Base-by-base conservation (phyloP, 805 yeast species). In the Candida germanica region DNA sequence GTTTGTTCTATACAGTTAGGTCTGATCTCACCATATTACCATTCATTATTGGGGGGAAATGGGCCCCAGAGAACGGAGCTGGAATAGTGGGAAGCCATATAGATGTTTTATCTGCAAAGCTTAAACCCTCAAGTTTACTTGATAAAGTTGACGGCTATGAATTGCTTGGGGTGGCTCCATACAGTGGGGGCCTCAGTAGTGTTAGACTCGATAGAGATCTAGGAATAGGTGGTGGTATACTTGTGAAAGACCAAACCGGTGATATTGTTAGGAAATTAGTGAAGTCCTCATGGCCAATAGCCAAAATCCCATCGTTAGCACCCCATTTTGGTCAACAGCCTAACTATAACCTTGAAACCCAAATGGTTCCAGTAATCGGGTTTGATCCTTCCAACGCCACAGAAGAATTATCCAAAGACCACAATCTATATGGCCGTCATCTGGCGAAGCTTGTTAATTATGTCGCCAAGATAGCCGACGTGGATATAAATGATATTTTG, bases 191-290 rank as follows among this genome's bases (percentile, higher is more conserved):
- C 2, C 58, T 83, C 46, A 64, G 69, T 20, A 69, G 69, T 15
- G 59, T 76, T 27, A 83, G 94, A 88, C 78, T 85, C 72, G 95
- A 87, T 58, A 75, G 95, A 56, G 96, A 87, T 56, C 71, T 87
- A 41, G 93, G 94, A 30, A 58, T 87, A 43, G 95, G 88, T 33
- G 96, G 96, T 30, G 70, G 87, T 40, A 73, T 87, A 16, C 64
- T 84, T 35, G 75, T 77, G 35, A 15, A 20, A 4, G 73, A 68
- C 47, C 46, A 49, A 19, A 34, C 35, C 14, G 60, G 66, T 3
- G 57, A 58, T 35, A 58, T 78, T 33, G 55, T 49, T 6, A 57
- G 73, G 6, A 65, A 62, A 38, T 54, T 79, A 48, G 72, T 80
- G 24, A 73, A 73, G 53, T 61, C 82, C 1, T 83, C 84, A 11